These are phyloP conservation scores for Verticillium klebahnii DNA, from an alignment of 2,329 filamentous ascomycete species.

Conservation along the genomic window DNA sequence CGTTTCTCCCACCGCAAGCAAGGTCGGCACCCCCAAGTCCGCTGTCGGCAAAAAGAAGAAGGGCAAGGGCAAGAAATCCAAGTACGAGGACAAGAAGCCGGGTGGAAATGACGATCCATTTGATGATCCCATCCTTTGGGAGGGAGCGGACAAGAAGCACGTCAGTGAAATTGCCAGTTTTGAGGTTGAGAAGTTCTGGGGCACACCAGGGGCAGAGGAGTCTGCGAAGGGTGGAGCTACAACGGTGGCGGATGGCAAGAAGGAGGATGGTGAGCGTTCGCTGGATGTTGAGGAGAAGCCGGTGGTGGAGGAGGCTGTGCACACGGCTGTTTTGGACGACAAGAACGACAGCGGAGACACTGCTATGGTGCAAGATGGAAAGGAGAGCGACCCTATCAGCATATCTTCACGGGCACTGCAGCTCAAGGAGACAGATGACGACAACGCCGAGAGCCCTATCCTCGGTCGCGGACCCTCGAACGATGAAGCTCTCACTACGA, in stretches of 20 bases:
- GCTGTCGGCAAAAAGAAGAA: conserved; percentile 25
- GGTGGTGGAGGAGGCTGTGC: not conserved
- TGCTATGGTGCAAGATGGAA: conserved; percentile 8
- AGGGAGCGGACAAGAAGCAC: conserved; percentile 34
- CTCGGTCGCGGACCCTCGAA: conserved; percentile 19
- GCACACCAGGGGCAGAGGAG: conserved; percentile 5
- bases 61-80: conserved; percentile 27
- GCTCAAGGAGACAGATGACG: conserved; percentile 18
- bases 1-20: not conserved
- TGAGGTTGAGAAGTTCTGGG: conserved; percentile 27
- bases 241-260: conserved; percentile 1
- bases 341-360: conserved; percentile 3
- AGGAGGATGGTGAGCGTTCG: conserved; percentile 7
- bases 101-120: conserved; percentile 36
- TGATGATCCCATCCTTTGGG: conserved; percentile 39
- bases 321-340: not conserved
- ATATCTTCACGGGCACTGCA: not conserved
- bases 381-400: conserved; percentile 5
- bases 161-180: conserved; percentile 14
- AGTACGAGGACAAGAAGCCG: conserved; percentile 27
- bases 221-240: not conserved
- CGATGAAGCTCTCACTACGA: not conserved
- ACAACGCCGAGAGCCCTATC: conserved; percentile 32
- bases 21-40: conserved; percentile 15
- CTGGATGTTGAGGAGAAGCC: not conserved